Evolutionary conservation across 352 stramenopile species (phyloP), one percentile per base, ranked within the genome.

Genomic region (Phytophthora sp.): DNA sequence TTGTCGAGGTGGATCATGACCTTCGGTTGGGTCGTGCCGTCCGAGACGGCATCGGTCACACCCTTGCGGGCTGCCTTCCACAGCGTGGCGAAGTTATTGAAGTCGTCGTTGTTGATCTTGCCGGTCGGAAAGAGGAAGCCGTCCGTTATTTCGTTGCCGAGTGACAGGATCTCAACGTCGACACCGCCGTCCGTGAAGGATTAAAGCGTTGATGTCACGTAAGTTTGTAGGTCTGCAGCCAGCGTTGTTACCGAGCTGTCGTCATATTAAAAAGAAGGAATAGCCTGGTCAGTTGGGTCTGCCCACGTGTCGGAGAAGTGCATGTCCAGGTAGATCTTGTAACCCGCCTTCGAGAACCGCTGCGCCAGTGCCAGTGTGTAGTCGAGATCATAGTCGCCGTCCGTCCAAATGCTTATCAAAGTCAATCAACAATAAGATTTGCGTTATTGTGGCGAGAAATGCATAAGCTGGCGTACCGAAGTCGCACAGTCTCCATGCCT

Each of bases 1-100:
- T 72, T 77, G 51, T 74, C 65, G 4, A 77, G 12, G 43, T 77
- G 65, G 42, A 77, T 62, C 69, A 77, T 77, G 24, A 77, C 65
- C 24, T 74, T 73, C 4, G 69, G 69, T 10, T 77, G 42, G 9
- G 43, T 56, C 2, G 59, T 68, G 4, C 68, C 68, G 3, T 54
- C 54, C 0, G 24, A 53, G 4, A 77, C 69, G 9, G 69, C 69
- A 34, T 71, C 63, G 9, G 31, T 54, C 31, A 77, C 69, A 9
- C 69, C 69, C 15, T 61, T 48, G 7, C 69, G 63, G 1, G 69
- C 57, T 37, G 69, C 69, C 8, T 69, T 69, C 62, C 52, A 76
- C 7, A 76, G 28, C 1, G 45, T 73, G 9, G 56, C 62, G 26
- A 76, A 70, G 48, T 48, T 28, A 32, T 46, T 46, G 31, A 66